Conservation (phyloP, 1,139 yeast genomes). For the Pichia sp. region DNA sequence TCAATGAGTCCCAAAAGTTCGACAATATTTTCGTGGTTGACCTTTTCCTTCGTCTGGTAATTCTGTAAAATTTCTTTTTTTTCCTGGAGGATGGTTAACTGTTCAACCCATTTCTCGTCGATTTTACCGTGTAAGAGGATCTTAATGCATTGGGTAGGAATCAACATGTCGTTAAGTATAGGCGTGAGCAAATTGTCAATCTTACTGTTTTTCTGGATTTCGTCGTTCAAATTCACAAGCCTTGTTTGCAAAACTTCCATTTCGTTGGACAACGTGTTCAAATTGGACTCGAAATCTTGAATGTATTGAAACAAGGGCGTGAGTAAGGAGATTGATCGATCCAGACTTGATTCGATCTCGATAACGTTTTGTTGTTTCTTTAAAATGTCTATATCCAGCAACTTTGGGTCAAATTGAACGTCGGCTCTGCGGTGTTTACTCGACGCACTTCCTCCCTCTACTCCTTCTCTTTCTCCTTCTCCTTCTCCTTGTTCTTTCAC, state of each 20-base stretch:
- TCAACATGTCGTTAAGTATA: conserved; percentile 62
- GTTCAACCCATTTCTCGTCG: conserved; percentile 53
- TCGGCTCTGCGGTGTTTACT: not conserved
- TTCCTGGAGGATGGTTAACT: conserved; percentile 52
- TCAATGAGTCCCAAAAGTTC: conserved; percentile 40
- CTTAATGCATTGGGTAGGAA: conserved; percentile 64
- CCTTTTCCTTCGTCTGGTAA: conserved; percentile 26
- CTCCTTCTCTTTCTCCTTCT: not conserved
- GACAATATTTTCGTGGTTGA: conserved; percentile 30
- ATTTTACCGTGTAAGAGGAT: conserved; percentile 48
- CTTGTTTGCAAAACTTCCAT: conserved; percentile 54
- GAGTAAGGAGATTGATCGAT: conserved; percentile 25
- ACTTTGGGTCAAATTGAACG: not conserved
- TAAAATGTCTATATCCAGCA: conserved; percentile 8
- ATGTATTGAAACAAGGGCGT: conserved; percentile 40
- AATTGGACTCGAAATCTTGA: conserved; percentile 49
- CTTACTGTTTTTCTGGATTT: conserved; percentile 51
- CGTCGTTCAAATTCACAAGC: conserved; percentile 53
- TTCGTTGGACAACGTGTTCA: conserved; percentile 55
- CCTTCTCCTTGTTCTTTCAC: not conserved
- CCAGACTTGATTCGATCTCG: conserved; percentile 5
- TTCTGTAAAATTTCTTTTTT: conserved; percentile 47
- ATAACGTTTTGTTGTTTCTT: conserved; percentile 1
- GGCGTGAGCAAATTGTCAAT: conserved; percentile 63
- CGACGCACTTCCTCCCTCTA: too few relatives aligned